A percentile compares a stretch with the other conserved stretches of the same genome.
phyloP scores from a whole-genome alignment of 768 basidiomycete species.

The Russula olivacea region DNA sequence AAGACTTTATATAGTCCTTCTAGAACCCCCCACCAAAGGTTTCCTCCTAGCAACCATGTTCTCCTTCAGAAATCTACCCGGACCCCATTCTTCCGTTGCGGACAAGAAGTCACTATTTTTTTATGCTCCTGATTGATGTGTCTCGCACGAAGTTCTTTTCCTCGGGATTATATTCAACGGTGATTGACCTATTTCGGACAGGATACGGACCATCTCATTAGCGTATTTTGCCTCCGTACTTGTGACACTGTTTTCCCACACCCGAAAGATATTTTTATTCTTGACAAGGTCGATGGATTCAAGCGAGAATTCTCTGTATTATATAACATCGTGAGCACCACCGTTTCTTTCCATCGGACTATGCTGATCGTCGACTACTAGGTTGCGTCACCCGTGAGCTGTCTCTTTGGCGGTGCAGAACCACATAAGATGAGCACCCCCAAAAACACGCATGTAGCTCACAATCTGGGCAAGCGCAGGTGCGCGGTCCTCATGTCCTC shows the following conservation, averaged over 20 bases:
- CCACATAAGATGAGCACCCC: no score
- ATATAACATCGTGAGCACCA: conserved; percentile 64
- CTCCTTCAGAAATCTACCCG: no score
- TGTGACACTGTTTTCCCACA: conserved; percentile 28
- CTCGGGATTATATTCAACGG: no score
- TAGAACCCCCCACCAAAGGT: no score
- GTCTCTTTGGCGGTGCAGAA: no score
- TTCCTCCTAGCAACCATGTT: no score
- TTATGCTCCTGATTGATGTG: conserved; percentile 83
- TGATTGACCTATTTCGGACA: conserved; percentile 28
- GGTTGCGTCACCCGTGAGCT: conserved; percentile 36
- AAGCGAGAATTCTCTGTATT: conserved; percentile 70
- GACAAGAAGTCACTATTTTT: no score
- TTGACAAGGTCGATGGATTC: conserved; percentile 51
- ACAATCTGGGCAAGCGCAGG: background rate
- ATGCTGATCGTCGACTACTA: conserved; percentile 5
- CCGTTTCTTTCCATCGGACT: conserved; percentile 22
- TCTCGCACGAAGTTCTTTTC: background rate
- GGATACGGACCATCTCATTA: conserved; percentile 61
- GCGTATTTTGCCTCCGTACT: conserved; percentile 45
- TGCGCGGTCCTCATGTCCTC: conserved; percentile 52
- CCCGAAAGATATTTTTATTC: no score
- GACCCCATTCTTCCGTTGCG: no score
- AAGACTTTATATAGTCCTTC: no score
- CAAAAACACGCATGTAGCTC: background rate